These are phyloP conservation scores for Candida railenensis DNA, from an alignment of 805 yeast genomes.

Conservation along the genomic window DNA sequence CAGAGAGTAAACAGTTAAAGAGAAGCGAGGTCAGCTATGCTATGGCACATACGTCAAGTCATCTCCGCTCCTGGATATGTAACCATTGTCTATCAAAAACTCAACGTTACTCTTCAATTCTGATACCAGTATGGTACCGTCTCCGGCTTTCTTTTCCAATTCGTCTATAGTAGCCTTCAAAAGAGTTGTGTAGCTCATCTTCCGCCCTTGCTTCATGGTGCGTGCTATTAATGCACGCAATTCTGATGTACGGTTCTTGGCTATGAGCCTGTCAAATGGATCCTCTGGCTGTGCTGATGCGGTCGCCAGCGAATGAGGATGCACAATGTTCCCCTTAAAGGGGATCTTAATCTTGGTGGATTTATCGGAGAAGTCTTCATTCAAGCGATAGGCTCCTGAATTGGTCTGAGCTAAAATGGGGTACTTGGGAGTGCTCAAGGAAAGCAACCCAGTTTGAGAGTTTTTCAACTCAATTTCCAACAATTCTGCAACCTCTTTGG, in stretches of 20 bases:
- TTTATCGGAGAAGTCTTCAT: conserved; percentile 27
- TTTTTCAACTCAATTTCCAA: conserved; percentile 35
- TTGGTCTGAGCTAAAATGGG: conserved; percentile 17
- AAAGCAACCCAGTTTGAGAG: conserved; percentile 26
- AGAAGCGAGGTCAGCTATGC: neutral
- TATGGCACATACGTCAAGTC: conserved; percentile 31
- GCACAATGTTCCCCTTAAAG: conserved; percentile 5
- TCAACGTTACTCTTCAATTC: conserved; percentile 36
- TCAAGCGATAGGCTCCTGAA: conserved; percentile 13
- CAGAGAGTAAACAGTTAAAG: too few species aligned
- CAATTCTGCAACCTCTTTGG: conserved; percentile 18
- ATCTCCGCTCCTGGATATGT: conserved; percentile 23
- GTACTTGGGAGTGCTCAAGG: conserved; percentile 30
- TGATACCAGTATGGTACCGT: conserved; percentile 23
- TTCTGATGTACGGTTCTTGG: conserved; percentile 27
- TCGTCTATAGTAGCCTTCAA: conserved; percentile 22
- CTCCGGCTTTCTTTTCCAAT: conserved; percentile 13
- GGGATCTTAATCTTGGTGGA: conserved; percentile 28
- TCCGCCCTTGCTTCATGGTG: conserved; percentile 29
- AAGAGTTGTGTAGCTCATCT: conserved; percentile 24
- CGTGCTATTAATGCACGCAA: conserved; percentile 25
- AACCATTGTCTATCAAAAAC: conserved; percentile 34
- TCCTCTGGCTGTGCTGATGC: conserved; percentile 4
- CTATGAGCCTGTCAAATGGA: conserved; percentile 6
- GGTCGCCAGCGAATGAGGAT: neutral